Evolutionary conservation across 2,329 filamentous ascomycete genomes (phyloP), one percentile per base, ranked within the genome.

Genomic region (Tolypocladium sp.): DNA sequence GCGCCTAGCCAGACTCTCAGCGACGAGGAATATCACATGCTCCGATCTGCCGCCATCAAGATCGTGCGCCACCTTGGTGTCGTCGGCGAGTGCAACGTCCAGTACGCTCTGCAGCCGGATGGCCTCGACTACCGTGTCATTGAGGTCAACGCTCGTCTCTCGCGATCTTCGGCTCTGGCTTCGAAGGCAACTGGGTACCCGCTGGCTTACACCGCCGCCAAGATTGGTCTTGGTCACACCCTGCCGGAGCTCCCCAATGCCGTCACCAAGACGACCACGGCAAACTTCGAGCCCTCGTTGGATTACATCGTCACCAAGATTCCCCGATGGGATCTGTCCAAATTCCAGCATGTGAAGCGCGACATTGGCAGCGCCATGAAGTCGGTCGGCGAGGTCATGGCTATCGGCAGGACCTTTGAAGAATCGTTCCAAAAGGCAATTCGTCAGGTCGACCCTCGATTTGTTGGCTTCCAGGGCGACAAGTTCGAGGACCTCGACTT

Each of bases 261-360:
- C 61, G 94, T 99, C 59, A 99, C 94, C 62, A 96, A 96, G 81
- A 97, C 94, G 15, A 99, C 94, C 22, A 97, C 94, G 10, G 94
- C 94, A 71, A 97, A 97, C 82, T 99, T 99, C 72, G 94, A 99
- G 76, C 94, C 94, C 57, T 95, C 91, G 63, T 80, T 99, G 64
- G 94, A 99, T 71, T 99, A 99, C 74, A 91, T 99, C 65, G 94
- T 99, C 65, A 96, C 92, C 67, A 99, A 99, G 82, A 97, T 99
- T 68, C 94, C 94, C 68, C 87, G 94, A 70, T 99, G 94, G 94
- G 94, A 99, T 82, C 77, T 99, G 71, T 87, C 90, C 81, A 99
- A 99, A 80, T 99, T 99, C 82, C 93, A 97, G 78, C 93, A 97
- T 69, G 94, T 99, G 64, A 95, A 96, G 82, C 89, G 94, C 62